phyloP scores from a whole-genome alignment of 176 grass and related monocot species.

The Zizania latifolia region DNA sequence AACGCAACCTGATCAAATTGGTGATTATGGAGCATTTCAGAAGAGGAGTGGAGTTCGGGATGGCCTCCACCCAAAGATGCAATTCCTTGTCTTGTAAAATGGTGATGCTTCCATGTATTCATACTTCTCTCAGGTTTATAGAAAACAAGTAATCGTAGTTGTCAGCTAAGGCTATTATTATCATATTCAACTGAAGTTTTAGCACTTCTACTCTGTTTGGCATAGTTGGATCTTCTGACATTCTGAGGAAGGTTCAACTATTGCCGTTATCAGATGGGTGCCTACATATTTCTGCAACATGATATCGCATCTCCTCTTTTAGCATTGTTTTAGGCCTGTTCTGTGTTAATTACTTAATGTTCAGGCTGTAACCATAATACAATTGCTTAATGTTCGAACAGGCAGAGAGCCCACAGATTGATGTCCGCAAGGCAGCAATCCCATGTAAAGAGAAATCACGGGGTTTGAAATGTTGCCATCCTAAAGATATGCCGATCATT shows the following conservation, averaged over 20 bases:
- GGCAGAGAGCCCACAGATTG: constrained; percentile 36
- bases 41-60: constrained; percentile 53
- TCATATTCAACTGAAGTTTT: too few species aligned
- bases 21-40: constrained; percentile 52
- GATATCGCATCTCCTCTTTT: background rate
- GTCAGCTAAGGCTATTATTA: background rate
- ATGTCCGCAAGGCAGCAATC: constrained; percentile 15
- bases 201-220: constrained; percentile 1
- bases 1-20: background rate
- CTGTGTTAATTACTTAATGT: background rate
- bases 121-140: background rate
- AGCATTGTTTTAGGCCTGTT: background rate
- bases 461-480: constrained; percentile 27
- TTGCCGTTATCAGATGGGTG: background rate
- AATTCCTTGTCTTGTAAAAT: constrained; percentile 43
- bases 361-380: background rate
- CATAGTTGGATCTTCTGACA: background rate
- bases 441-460: constrained; percentile 41
- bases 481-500: constrained; percentile 43
- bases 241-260: background rate
- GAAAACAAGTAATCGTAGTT: background rate
- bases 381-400: constrained; percentile 30
- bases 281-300: background rate
- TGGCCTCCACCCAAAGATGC: constrained; percentile 47
- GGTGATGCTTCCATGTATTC: constrained; percentile 30